Conservation (phyloP, 495 filamentous ascomycete genomes). For the Podospora conica region DNA sequence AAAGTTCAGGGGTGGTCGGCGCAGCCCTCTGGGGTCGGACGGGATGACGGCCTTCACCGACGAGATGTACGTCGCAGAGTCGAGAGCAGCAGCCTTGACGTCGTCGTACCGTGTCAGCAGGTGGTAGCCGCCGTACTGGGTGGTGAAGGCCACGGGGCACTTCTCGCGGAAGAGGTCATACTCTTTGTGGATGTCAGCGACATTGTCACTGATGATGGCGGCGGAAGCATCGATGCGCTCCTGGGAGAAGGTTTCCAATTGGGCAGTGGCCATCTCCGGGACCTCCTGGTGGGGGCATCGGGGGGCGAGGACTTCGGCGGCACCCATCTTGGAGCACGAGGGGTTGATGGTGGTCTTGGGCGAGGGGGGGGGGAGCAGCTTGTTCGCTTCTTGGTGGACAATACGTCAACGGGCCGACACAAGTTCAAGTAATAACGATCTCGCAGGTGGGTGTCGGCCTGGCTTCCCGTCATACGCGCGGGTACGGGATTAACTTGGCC, state of each 20-base stretch:
- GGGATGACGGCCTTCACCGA: slow-evolving; percentile 11
- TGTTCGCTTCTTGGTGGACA: not conserved
- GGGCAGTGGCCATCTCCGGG: not conserved
- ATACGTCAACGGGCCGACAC: not conserved
- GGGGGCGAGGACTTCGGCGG: not conserved
- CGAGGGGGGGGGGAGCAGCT: not conserved
- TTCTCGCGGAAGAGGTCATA: slow-evolving; percentile 9
- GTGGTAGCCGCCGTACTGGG: slow-evolving; percentile 9
- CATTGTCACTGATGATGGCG: slow-evolving; percentile 9
- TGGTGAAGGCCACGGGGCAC: slow-evolving; percentile 12
- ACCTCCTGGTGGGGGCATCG: not conserved
- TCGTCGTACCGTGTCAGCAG: slow-evolving; percentile 15
- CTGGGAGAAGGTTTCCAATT: slow-evolving; percentile 1
- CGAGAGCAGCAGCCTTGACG: slow-evolving; percentile 9
- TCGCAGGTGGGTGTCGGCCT: not conserved
- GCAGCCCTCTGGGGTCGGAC: slow-evolving; percentile 8
- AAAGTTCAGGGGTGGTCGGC: slow-evolving; percentile 11
- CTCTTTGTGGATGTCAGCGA: slow-evolving; percentile 4
- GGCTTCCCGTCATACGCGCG: not conserved
- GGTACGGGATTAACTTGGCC: not conserved
- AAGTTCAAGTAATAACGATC: not conserved
- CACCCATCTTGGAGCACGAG: not conserved
- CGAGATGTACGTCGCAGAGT: slow-evolving; percentile 12
- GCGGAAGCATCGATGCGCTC: slow-evolving; percentile 12
- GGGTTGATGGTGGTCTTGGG: not conserved